Evolutionary conservation across 495 filamentous ascomycete species (phyloP), one percentile per base, ranked within the genome.

Genomic region (Penicillium diatomitis): DNA sequence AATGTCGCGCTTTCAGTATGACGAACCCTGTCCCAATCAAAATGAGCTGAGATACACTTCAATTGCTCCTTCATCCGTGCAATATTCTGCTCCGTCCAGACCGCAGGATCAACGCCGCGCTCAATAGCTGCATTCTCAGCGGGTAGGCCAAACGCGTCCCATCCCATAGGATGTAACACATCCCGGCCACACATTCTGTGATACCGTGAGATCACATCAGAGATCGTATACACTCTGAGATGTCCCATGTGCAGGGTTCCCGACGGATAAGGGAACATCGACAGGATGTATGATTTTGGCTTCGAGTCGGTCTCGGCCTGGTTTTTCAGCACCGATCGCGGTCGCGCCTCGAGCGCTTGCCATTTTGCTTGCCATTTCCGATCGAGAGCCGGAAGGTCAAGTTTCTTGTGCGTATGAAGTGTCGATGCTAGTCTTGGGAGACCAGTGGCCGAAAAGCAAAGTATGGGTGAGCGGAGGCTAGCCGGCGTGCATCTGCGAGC

Each of bases 101-200:
- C 70, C 8, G 79, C 83, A 5, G 89, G 87, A 64, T 88, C 77
- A 50, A 91, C 72, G 34, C 87, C 86, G 44, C 84, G 71, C 67
- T 94, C 87, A 50, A 95, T 90, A n/a, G 89, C 89, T 11, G 89
- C 89, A 69, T 95, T 95, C 69, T 95, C 89, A 34, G 89, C 89
- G 6, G 89, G 89, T 38, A 95, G 70, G 3, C 89, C 89, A 62
- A 95, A 94, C 12, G 87, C 88, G 73, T 95, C 89, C 89, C 89
- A 95, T 3, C 88, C 89, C 81, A 95, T 94, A 30, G 89, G 89
- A 44, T 92, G 79, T 27, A 94, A 62, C 32, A 95, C 88, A 45
- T 86, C 68, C 60, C 81, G 72, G 3, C 89, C 89, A 46, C 81
- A 80, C 73, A 95, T 84, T 6, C 76, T 78, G 54, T 83, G 81